Conservation (phyloP, 495 filamentous ascomycete species). For the Lasiosphaeria ovina region DNA sequence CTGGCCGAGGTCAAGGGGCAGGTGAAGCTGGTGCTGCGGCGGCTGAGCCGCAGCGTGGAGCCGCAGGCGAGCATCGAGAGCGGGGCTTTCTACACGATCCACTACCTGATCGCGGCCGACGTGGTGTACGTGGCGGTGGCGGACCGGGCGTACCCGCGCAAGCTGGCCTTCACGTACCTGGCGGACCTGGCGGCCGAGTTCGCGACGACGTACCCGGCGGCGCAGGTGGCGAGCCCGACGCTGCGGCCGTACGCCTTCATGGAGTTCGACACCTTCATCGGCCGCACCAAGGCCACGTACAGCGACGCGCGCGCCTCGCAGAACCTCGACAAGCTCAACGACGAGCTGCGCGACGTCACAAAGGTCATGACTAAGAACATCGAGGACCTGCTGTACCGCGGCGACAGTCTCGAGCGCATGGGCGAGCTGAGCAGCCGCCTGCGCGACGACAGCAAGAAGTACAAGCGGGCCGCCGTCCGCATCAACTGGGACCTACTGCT, state of each 20-base stretch:
- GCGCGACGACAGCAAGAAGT: slow-evolving; percentile 91
- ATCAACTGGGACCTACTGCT: slow-evolving; percentile 98
- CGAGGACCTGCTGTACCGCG: slow-evolving; percentile 92
- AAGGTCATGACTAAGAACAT: slow-evolving; percentile 99
- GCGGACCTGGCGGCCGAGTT: slow-evolving; percentile 90
- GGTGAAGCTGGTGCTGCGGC: slow-evolving; percentile 83
- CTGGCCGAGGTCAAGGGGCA: slow-evolving; percentile 87
- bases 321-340: slow-evolving; percentile 87
- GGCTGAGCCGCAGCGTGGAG: slow-evolving; percentile 82
- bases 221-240: slow-evolving; percentile 68
- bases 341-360: slow-evolving; percentile 95
- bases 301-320: slow-evolving; percentile 83
- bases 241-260: slow-evolving; percentile 94
- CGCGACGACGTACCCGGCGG: slow-evolving; percentile 72
- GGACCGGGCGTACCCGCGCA: slow-evolving; percentile 91
- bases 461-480: slow-evolving; percentile 84
- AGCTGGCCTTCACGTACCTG: slow-evolving; percentile 98
- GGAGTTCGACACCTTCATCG: slow-evolving; percentile 97
- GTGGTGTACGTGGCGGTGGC: slow-evolving; percentile 91
- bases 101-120: slow-evolving; percentile 80
- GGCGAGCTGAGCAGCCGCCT: slow-evolving; percentile 85
- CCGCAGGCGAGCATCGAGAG: slow-evolving; percentile 90
- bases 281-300: slow-evolving; percentile 89
- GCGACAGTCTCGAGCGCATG: slow-evolving; percentile 95
- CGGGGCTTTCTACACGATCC: slow-evolving; percentile 68